Conservation (phyloP, 2,329 filamentous ascomycete species). For the Cladosporium sp. region DNA sequence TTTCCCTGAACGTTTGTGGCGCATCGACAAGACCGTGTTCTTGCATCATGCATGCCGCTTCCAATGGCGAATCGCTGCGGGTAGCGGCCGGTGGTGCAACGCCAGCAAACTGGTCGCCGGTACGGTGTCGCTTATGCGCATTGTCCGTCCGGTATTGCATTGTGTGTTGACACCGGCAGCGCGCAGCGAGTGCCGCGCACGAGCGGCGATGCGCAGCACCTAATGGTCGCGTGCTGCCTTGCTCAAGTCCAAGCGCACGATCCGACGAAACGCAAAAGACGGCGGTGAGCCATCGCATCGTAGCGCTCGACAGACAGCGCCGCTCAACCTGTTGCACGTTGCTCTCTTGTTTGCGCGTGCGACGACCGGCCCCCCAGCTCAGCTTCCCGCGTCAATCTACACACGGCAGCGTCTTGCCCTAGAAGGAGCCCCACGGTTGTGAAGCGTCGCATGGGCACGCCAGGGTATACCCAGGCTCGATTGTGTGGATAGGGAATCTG, state of each 20-base stretch:
- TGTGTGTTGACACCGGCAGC: conserved; percentile 2
- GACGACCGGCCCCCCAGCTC: background rate
- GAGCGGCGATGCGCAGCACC: background rate
- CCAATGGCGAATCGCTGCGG: background rate
- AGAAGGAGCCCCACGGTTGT: background rate
- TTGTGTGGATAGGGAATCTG: background rate
- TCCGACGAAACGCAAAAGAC: background rate
- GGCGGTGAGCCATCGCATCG: conserved; percentile 3
- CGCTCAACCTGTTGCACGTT: background rate
- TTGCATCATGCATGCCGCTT: conserved; percentile 5
- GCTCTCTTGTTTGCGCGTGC: background rate
- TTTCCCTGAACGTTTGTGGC: background rate
- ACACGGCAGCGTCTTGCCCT: background rate
- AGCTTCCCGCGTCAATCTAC: background rate
- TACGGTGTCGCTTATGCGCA: conserved; percentile 7
- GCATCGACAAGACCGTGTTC: background rate
- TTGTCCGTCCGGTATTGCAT: background rate
- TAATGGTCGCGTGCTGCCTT: conserved; percentile 5
- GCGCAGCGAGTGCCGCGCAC: conserved; percentile 7
- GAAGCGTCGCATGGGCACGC: background rate
- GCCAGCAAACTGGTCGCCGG: conserved; percentile 3
- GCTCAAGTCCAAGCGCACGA: background rate
- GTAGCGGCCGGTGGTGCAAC: background rate
- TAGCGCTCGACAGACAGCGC: background rate
- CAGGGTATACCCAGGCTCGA: background rate